Evolutionary conservation across 129 eudicot genomes (phyloP).

Genomic region (Rutidosis leptorrhynchoides): DNA sequence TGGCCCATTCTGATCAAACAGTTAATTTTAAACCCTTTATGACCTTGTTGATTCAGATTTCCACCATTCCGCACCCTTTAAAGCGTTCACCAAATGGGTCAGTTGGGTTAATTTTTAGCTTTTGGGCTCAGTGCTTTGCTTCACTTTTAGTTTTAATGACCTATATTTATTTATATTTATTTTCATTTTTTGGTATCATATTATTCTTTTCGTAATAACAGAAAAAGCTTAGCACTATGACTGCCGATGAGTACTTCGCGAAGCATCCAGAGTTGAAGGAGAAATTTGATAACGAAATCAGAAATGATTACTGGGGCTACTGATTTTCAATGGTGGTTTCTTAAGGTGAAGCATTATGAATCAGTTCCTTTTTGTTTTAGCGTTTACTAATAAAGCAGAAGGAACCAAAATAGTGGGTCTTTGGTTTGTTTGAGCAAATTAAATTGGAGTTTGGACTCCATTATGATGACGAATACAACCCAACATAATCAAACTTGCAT

Average conservation of each 20-base stretch:
- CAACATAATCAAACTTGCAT: not conserved
- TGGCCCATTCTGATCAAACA: no score
- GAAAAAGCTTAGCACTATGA: constrained; percentile 87
- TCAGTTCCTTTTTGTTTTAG: constrained; percentile 25
- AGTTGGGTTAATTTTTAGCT: no score
- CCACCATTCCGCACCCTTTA: no score
- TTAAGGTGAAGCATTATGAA: constrained; percentile 6
- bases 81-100: no score
- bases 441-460: constrained; percentile 19
- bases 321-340: constrained; percentile 32
- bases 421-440: constrained; percentile 27
- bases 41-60: no score
- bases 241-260: constrained; percentile 92
- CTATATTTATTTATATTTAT: not conserved
- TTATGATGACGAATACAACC: constrained; percentile 18
- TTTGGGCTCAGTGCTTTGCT: no score
- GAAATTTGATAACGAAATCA: constrained; percentile 92
- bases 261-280: constrained; percentile 91
- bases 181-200: not conserved
- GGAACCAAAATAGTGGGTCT: constrained; percentile 19
- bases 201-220: constrained; percentile 27
- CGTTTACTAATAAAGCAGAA: constrained; percentile 38
- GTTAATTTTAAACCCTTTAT: no score
- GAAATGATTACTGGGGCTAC: constrained; percentile 94
- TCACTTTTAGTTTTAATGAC: no score